Base-by-base conservation (phyloP, 208 protist genomes). In the Endotrypanum monterogeii region DNA sequence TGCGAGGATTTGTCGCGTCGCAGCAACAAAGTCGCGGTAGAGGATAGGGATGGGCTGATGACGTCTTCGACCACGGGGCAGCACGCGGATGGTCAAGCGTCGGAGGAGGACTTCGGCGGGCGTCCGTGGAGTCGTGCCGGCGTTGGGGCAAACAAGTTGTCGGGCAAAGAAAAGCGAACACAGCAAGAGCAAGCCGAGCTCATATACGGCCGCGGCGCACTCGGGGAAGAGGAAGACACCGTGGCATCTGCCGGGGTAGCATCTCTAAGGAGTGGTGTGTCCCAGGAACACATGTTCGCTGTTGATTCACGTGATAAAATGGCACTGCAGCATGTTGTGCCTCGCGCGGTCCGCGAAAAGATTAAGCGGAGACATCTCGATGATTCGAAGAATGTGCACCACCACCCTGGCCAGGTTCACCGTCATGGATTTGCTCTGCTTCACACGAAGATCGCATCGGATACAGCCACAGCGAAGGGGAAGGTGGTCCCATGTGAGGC, bases 121-220 rank as follows among this genome's bases (percentile, higher is more conserved):
- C 88, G 91, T 3, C 86, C 84, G 52, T 95, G 91, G 89, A 82
- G 63, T 41, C 86, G 89, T 50, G 86, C 91, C 2, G 91, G 91
- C 9, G 87, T 95, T 4, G 91, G 89, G 23, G 91, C 89, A 0
- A 67, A 44, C 18, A 30, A 61, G 20, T 76, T 93, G 28, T 79
- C 80, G 23, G 79, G 72, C 2, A 88, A 88, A 68, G 91, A 92
- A 37, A 82, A 86, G 51, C 80, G 81, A 5, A 66, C 67, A 32
- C 91, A 95, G 79, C 89, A 90, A 71, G 75, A 85, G 71, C 78
- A 83, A 74, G 83, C 82, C 35, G 84, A 90, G 74, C 76, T 79
- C 46, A 84, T 93, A 55, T 95, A 95, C 72, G 88, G 88, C 57
- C 56, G 73, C 46, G 63, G 69, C 32, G 46, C 48, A 1, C 57